Base-by-base conservation (phyloP, 2,329 filamentous ascomycete species). In the Sphaerulina musiva region DNA sequence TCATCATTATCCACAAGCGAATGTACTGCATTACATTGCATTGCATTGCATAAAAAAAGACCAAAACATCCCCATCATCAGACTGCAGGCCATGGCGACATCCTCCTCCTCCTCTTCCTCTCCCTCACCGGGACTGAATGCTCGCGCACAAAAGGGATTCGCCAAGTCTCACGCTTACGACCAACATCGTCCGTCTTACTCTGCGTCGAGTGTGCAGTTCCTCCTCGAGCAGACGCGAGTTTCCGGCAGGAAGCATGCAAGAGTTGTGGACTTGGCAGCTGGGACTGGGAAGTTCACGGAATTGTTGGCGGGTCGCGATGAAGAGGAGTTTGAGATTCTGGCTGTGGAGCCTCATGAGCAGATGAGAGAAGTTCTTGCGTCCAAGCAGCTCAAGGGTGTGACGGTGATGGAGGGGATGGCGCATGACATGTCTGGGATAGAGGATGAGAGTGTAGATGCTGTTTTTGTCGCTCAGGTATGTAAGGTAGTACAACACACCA, bases 241-340 rank as follows among this genome's bases (percentile, higher is more conserved):
- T 7, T 70, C 74, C 29, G 75, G 73, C 26, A 59, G 57, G 44
- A 58, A 64, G 20, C 71, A 73, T 44, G 77, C 78, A 11, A 76
- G 70, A 43, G 70, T 87, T 40, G 67, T 87, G 23, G 85, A 88
- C 66, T 73, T 88, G 14, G 85, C 79, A 1, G 82, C 83, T 2
- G 84, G 85, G 0, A 87, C 84, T 0, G 85, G 85, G 26, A 87
- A 87, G 64, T 83, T 87, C 64, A 87, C 85, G 0, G 81, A 84
- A 66, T 62, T 78, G 14, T 74, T 89, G 34, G 79, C 81, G 6
- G 72, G 68, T 11, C 73, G 84, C 31, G 72, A 76, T 0, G 72
- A 76, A 0, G 86, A 88, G 68, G 65, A 70, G 6, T 87, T 79
- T 69, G 65, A 80, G 41, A 73, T 89, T 58, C 64, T 83, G 44